phyloP scores from a whole-genome alignment of 371 early-diverging fungal species.

The Dichotomocladium elegans region DNA sequence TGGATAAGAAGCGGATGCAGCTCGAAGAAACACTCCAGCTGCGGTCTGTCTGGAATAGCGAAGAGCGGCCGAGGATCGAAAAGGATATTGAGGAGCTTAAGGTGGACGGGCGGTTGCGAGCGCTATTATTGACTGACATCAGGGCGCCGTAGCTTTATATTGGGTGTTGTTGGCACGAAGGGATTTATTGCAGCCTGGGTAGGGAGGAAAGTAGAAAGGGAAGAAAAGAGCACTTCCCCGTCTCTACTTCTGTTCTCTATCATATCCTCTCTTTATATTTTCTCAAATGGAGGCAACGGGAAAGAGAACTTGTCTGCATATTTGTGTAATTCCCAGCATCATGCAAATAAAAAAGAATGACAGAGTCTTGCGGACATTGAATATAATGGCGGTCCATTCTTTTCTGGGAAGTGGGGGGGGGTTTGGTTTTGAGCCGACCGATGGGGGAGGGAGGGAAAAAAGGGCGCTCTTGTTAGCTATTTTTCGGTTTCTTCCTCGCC shows the following conservation, averaged over 20 bases:
- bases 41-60: slow-evolving; percentile 39
- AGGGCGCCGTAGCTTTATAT: not conserved
- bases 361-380: too few species aligned
- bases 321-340: not conserved
- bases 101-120: slow-evolving; percentile 16
- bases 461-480: too few species aligned
- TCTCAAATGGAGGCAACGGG: too few species aligned
- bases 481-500: not conserved
- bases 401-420: too few species aligned
- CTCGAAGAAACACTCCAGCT: slow-evolving; percentile 25
- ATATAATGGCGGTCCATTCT: too few species aligned
- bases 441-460: too few species aligned
- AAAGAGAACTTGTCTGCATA: too few species aligned
- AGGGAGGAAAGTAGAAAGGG: not conserved
- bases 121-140: slow-evolving; percentile 7
- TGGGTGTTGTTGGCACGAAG: slow-evolving; percentile 3
- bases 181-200: slow-evolving; percentile 6
- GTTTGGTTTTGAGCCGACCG: too few species aligned
- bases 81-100: slow-evolving; percentile 22
- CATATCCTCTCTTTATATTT: too few species aligned
- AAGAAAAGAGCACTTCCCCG: not conserved
- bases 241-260: not conserved
- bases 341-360: not conserved
- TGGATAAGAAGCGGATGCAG: slow-evolving; percentile 41
- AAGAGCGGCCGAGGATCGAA: slow-evolving; percentile 20